These are phyloP conservation scores for Apiotrichum porosum DNA, from an alignment of 1,284 basidiomycete genomes.

Conservation along the genomic window DNA sequence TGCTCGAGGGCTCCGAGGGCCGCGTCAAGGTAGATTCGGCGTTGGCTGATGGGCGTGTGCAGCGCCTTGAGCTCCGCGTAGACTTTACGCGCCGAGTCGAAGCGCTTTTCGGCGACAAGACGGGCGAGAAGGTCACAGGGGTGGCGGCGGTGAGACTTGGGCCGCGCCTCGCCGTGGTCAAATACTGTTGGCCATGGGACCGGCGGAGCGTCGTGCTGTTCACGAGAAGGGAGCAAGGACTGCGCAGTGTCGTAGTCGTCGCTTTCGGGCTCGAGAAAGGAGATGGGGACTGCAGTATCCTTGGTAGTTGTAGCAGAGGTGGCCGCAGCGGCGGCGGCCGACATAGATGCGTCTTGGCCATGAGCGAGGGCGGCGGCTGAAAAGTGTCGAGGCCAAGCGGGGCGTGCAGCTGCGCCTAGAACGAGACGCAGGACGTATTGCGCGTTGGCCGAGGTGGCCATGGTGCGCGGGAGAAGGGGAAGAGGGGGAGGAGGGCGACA, in stretches of 20 bases:
- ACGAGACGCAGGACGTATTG: conserved; percentile 22
- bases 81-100: conserved; percentile 23
- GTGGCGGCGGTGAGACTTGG: conserved; percentile 1
- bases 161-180: conserved; percentile 6
- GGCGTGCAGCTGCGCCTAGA: background rate
- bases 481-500: too few relatives aligned
- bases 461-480: too few relatives aligned
- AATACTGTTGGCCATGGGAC: conserved; percentile 42
- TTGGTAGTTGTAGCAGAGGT: background rate
- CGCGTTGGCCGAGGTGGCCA: conserved; percentile 9
- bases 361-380: conserved; percentile 3
- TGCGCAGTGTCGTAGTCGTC: conserved; percentile 26
- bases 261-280: conserved; percentile 33
- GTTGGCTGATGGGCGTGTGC: conserved; percentile 22
- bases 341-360: background rate
- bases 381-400: background rate
- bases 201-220: conserved; percentile 8
- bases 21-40: conserved; percentile 29
- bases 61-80: conserved; percentile 29
- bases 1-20: conserved; percentile 11
- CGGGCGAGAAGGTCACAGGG: conserved; percentile 33
- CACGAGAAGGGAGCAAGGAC: conserved; percentile 22
- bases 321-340: background rate
- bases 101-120: conserved; percentile 19
- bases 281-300: background rate